Evolutionary conservation across 768 basidiomycete species (phyloP).

Genomic region (Leccinum truebloodii): DNA sequence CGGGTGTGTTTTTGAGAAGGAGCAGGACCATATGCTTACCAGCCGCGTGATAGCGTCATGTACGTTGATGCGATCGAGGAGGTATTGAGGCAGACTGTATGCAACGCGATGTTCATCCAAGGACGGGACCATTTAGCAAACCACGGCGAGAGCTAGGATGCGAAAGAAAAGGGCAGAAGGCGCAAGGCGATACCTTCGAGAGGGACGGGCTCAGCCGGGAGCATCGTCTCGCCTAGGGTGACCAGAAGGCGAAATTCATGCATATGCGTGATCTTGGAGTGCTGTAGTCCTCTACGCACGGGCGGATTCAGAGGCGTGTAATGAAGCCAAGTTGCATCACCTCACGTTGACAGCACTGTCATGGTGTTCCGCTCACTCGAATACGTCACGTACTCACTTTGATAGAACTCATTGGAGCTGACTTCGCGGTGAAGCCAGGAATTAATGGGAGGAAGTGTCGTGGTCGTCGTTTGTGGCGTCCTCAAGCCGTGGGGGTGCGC

Average conservation of each 20-base stretch:
- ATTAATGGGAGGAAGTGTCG: not conserved
- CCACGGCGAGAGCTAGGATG: not conserved
- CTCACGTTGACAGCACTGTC: not conserved
- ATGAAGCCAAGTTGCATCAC: not conserved
- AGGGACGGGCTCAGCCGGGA: constrained; percentile 11
- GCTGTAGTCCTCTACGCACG: not conserved
- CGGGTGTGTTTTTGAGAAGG: not conserved
- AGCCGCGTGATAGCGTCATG: constrained; percentile 29
- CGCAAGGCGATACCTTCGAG: constrained; percentile 13
- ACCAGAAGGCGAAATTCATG: too few relatives aligned
- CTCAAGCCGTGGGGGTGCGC: too few relatives aligned
- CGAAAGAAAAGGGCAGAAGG: not conserved
- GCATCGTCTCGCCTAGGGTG: not conserved
- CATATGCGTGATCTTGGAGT: not conserved
- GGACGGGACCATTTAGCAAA: constrained; percentile 10
- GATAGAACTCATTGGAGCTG: too few relatives aligned
- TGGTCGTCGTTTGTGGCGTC: too few relatives aligned
- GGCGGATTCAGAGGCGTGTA: constrained; percentile 7
- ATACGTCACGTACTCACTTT: constrained; percentile 16
- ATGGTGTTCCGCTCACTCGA: constrained; percentile 1
- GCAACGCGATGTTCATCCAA: constrained; percentile 10
- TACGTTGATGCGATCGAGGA: constrained; percentile 30
- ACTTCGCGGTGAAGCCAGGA: not conserved
- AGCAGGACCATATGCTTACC: constrained; percentile 13
- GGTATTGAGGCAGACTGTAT: constrained; percentile 23